Conservation (phyloP, 768 basidiomycete genomes). For the Cyclocybe cylindracea region DNA sequence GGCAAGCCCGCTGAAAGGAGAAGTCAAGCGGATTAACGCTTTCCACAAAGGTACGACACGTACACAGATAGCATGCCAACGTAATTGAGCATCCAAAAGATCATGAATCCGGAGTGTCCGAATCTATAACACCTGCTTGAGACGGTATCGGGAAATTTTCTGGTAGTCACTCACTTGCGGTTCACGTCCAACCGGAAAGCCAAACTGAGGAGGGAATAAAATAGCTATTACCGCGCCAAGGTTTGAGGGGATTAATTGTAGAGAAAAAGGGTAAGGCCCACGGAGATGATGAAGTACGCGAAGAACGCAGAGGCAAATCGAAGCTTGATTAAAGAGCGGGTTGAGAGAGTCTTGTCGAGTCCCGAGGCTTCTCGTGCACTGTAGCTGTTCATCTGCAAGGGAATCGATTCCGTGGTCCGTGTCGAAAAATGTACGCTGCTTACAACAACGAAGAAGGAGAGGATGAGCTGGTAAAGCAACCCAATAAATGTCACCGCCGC, state of each 20-base stretch:
- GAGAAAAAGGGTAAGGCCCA: constrained; percentile 15
- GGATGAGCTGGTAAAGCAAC: constrained; percentile 50
- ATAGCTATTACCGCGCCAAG: constrained; percentile 37
- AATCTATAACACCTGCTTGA: constrained; percentile 31
- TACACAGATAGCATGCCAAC: constrained; percentile 62
- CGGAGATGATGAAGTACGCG: constrained; percentile 40
- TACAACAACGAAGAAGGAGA: constrained; percentile 47
- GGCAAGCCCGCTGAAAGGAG: constrained; percentile 52
- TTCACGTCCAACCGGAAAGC: constrained; percentile 63
- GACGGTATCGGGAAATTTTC: too few species aligned
- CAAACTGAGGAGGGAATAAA: constrained; percentile 59
- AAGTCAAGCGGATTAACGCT: not conserved
- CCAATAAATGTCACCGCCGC: constrained; percentile 55
- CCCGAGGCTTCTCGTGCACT: constrained; percentile 41
- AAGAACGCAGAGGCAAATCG: constrained; percentile 32
- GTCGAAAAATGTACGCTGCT: constrained; percentile 7
- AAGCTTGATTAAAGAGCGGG: constrained; percentile 32
- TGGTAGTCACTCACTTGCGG: constrained; percentile 36
- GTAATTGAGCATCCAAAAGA: constrained; percentile 77
- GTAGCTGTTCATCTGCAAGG: constrained; percentile 31
- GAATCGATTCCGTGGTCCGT: not conserved
- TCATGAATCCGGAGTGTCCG: constrained; percentile 53
- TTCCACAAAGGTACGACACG: constrained; percentile 16
- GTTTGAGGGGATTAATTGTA: not conserved
- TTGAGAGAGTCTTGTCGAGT: constrained; percentile 29